Evolutionary conservation across 2,329 filamentous ascomycete genomes (phyloP), one percentile per base, ranked within the genome.

Genomic region (Penicillium sp.): DNA sequence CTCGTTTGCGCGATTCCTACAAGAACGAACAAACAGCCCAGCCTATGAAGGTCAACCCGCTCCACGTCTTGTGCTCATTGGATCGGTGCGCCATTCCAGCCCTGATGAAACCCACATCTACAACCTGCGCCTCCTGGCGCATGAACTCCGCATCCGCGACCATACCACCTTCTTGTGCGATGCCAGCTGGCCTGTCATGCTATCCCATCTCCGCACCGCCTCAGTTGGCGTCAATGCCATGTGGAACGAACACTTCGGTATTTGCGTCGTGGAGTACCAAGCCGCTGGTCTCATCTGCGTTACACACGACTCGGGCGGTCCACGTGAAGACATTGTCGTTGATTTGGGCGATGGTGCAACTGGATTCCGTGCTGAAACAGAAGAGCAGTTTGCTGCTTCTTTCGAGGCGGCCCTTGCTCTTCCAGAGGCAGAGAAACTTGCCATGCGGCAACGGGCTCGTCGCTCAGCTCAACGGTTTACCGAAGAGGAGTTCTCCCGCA

Each of bases 161-260:
- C 81, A 83, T 15, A 92, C 97, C 43, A 86, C 91, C 57, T 99
- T 99, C 73, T 85, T 95, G 62, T 87, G 92, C 56, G 93, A 99
- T 73, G 93, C 91, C 0, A 86, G 89, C 27, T 99, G 93, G 92
- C 86, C 89, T 4, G 85, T 91, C 65, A 90, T 99, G 53, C 81
- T 97, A 10, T 83, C 89, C 33, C 92, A 90, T 85, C 80, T 97
- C 60, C 80, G 85, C 53, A 86, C 81, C 61, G 87, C 89, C 4
- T 93, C 86, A 19, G 85, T 99, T 2, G 94, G 94, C 50, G 92
- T 96, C 31, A 99, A 99, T 68, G 91, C 90, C 69, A 99, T 99
- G 94, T 99, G 94, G 93, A 97, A 97, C 73, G 94, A 99, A 78
- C 94, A 99, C 75, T 99, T 99, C 73, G 94, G 94, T 23, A 99